Evolutionary conservation across 2,329 filamentous ascomycete genomes (phyloP).

Genomic region (Hypomyces rosellus): DNA sequence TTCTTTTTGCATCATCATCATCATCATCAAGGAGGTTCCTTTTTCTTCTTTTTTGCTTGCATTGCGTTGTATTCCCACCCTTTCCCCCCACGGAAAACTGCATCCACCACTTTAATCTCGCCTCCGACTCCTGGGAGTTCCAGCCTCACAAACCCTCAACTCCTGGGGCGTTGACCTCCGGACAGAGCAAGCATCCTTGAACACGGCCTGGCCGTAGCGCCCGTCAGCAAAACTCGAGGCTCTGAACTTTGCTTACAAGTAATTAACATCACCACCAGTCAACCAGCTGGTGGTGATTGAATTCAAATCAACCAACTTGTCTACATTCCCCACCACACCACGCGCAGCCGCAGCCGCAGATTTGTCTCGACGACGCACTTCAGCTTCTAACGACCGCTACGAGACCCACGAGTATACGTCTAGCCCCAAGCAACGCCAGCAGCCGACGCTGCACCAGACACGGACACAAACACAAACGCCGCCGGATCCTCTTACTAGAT

Average conservation of each 20-base stretch:
- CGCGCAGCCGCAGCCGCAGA: constrained; percentile 33
- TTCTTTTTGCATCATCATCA: background rate
- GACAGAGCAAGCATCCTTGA: background rate
- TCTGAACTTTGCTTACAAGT: background rate
- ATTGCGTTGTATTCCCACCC: background rate
- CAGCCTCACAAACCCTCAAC: no score
- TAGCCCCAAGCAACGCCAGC: constrained; percentile 40
- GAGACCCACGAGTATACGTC: constrained; percentile 44
- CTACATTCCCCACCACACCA: constrained; percentile 30
- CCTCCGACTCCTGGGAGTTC: no score
- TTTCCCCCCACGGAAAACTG: no score
- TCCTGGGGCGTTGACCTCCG: no score
- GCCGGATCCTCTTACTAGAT: constrained; percentile 34
- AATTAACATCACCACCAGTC: constrained; percentile 25
- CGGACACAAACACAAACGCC: constrained; percentile 15
- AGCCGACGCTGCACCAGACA: constrained; percentile 19
- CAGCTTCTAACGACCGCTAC: constrained; percentile 47
- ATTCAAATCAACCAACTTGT: constrained; percentile 39
- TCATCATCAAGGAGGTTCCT: background rate
- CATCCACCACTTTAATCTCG: no score
- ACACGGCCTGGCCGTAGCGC: background rate
- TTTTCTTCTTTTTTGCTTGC: background rate
- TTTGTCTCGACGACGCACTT: constrained; percentile 38
- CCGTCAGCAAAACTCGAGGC: background rate
- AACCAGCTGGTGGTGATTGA: constrained; percentile 28